These are phyloP conservation scores for Rhizodiscina lignyota DNA, from an alignment of 495 filamentous ascomycete species.

Conservation along the genomic window DNA sequence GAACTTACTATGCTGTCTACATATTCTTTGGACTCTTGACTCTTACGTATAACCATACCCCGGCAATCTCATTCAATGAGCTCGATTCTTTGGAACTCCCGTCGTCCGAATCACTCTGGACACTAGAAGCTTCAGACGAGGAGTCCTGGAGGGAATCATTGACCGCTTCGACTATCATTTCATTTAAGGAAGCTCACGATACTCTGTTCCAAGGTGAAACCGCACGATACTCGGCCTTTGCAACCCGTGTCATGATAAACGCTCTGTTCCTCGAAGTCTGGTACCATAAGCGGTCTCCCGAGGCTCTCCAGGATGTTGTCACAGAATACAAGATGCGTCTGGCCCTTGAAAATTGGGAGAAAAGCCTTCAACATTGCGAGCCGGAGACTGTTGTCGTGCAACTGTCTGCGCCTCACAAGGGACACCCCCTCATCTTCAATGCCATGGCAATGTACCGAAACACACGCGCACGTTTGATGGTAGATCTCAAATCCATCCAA, in stretches of 20 bases:
- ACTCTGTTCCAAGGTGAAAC: constrained; percentile 86
- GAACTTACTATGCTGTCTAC: constrained; percentile 98
- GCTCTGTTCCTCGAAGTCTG: constrained; percentile 96
- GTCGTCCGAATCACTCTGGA: constrained; percentile 91
- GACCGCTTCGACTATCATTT: constrained; percentile 50
- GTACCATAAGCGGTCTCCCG: constrained; percentile 95
- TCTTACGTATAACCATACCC: constrained; percentile 93
- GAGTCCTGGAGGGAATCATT: constrained; percentile 67
- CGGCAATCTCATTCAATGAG: constrained; percentile 93
- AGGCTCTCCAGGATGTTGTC: constrained; percentile 88
- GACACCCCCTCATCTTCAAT: constrained; percentile 97
- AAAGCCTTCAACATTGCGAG: constrained; percentile 84
- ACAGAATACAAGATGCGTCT: constrained; percentile 96
- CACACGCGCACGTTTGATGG: constrained; percentile 78
- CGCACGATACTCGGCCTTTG: constrained; percentile 90
- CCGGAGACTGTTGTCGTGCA: constrained; percentile 81
- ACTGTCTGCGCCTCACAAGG: constrained; percentile 86
- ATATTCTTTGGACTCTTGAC: constrained; percentile 97
- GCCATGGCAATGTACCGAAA: constrained; percentile 96
- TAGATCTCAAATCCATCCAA: constrained; percentile 88
- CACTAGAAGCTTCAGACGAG: constrained; percentile 64
- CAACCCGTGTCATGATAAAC: constrained; percentile 97
- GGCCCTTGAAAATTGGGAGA: constrained; percentile 95
- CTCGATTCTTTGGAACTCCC: constrained; percentile 87
- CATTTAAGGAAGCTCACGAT: constrained; percentile 86